phyloP scores from a whole-genome alignment of 495 filamentous ascomycete species.

The Podospora pseudocomata region DNA sequence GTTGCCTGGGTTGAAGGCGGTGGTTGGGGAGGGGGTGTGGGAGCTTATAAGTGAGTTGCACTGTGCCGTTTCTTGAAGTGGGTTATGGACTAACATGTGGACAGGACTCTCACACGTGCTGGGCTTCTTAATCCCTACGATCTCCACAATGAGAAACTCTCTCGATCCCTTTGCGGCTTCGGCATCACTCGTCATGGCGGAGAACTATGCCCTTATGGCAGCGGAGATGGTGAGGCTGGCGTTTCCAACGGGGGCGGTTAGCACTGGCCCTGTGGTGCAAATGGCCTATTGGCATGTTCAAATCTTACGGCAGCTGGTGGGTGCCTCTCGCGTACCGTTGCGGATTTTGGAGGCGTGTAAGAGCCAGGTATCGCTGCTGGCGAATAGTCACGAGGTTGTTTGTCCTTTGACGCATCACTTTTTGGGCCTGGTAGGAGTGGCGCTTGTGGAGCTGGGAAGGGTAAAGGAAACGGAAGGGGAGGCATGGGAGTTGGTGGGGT shows the following conservation, averaged over 20 bases:
- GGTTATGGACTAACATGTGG: slow-evolving; percentile 20
- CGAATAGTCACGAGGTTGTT: slow-evolving; percentile 53
- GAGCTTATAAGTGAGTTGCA: slow-evolving; percentile 64
- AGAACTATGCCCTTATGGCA: slow-evolving; percentile 8
- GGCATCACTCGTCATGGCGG: neutral
- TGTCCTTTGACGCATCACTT: slow-evolving; percentile 73
- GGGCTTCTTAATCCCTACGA: slow-evolving; percentile 29
- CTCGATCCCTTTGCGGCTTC: neutral
- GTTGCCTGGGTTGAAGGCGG: slow-evolving; percentile 57
- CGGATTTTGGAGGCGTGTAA: slow-evolving; percentile 60
- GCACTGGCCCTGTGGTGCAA: slow-evolving; percentile 51
- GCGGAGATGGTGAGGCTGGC: slow-evolving; percentile 48
- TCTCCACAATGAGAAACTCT: slow-evolving; percentile 7
- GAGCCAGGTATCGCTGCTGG: slow-evolving; percentile 53
- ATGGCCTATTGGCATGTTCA: slow-evolving; percentile 73
- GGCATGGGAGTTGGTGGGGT: neutral
- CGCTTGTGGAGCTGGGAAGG: slow-evolving; percentile 61
- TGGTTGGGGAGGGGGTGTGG: slow-evolving; percentile 63
- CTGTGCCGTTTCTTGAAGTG: too few species aligned
- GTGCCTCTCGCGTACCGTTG: slow-evolving; percentile 35
- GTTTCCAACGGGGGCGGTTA: slow-evolving; percentile 36
- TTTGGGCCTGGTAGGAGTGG: slow-evolving; percentile 61
- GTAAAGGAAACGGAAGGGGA: slow-evolving; percentile 13
- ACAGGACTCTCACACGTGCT: slow-evolving; percentile 39
- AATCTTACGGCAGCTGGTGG: slow-evolving; percentile 58